Base-by-base conservation (phyloP, 2,329 filamentous ascomycete species). In the Phoma sp. region DNA sequence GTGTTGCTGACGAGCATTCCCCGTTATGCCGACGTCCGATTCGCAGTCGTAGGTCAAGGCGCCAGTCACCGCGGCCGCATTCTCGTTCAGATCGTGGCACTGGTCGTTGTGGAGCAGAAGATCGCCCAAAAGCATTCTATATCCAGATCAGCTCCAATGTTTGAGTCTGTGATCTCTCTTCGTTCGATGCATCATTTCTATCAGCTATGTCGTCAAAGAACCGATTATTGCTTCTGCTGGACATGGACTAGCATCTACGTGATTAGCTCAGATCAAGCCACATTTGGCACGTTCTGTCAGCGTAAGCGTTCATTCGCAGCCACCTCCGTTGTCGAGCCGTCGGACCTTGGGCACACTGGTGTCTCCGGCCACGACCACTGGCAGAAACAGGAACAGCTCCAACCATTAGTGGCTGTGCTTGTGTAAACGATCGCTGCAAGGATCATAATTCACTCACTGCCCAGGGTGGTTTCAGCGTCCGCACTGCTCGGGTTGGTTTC, bases 391-490 rank as follows among this genome's bases (percentile, higher is more conserved):
- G 38, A 6, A 36, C 39, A 36, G 10, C 40, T 22, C 6, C 24
- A 32, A 38, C 29, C 15, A 21, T 19, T 27, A 7, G 52, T 43
- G 37, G 41, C 46, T 47, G 52, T 46, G 52, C 43, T 31, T 47
- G 43, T 55, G 37, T 55, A 51, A 55, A 50, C 46, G 45, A 50
- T 50, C 15, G 19, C 36, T 47, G 5, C 37, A 55, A 37, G 52
- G 41, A 19, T 41, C 15, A 38, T 45, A 55, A 37, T 41, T 55
- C 46, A 38, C 52, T 50, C 46, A 46, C 10, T 36, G 24, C 21
- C 15, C 31, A 32, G 35, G 8, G 27, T 40, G 22, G 44, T 45
- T 35, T 35, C 33, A 45, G 38, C 38, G 36, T 31, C 31, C 8
- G 33, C 25, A 46, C 10, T 36, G 24, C 21, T 10, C 31, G 31